These are phyloP conservation scores for Apophysomyces elegans DNA, from an alignment of 371 early-diverging fungal species.

Conservation along the genomic window DNA sequence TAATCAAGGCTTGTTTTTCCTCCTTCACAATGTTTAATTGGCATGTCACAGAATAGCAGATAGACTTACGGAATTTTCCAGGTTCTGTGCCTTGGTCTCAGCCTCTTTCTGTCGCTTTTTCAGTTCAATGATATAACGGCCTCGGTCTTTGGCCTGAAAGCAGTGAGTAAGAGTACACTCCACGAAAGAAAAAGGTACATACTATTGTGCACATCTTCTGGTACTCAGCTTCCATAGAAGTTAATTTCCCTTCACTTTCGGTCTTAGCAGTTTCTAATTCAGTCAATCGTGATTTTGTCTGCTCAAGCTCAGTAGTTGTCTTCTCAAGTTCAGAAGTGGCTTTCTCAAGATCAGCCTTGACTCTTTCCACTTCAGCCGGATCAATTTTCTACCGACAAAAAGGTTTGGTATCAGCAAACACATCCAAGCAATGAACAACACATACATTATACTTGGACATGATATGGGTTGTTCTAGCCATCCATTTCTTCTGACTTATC, in stretches of 20 bases:
- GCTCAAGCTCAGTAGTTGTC: constrained; percentile 13
- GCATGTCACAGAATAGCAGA: not conserved
- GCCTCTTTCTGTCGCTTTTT: constrained; percentile 18
- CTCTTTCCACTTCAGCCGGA: constrained; percentile 28
- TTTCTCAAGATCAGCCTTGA: constrained; percentile 20
- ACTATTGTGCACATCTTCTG: not conserved
- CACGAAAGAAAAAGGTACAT: not conserved
- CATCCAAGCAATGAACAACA: not conserved
- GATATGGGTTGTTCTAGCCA: constrained; percentile 22
- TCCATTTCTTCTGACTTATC: constrained; percentile 25
- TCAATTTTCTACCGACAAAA: constrained; percentile 23
- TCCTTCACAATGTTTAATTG: not conserved
- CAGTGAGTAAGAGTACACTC: not conserved
- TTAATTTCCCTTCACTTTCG: constrained; percentile 14
- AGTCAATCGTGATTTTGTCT: constrained; percentile 17
- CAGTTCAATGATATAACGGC: constrained; percentile 23
- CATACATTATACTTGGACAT: constrained; percentile 30
- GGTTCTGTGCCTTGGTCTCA: constrained; percentile 5
- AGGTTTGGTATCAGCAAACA: not conserved
- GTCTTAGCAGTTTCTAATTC: constrained; percentile 7
- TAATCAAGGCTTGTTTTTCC: constrained; percentile 9
- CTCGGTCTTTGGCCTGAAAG: constrained; percentile 18
- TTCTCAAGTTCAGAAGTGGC: constrained; percentile 17
- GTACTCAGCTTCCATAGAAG: not conserved
- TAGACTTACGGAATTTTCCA: constrained; percentile 8